Percentiles rank a stretch among this genome's conserved stretches.
phyloP scores from a whole-genome alignment of 495 filamentous ascomycete genomes.

The Trichoderma gamsii region DNA sequence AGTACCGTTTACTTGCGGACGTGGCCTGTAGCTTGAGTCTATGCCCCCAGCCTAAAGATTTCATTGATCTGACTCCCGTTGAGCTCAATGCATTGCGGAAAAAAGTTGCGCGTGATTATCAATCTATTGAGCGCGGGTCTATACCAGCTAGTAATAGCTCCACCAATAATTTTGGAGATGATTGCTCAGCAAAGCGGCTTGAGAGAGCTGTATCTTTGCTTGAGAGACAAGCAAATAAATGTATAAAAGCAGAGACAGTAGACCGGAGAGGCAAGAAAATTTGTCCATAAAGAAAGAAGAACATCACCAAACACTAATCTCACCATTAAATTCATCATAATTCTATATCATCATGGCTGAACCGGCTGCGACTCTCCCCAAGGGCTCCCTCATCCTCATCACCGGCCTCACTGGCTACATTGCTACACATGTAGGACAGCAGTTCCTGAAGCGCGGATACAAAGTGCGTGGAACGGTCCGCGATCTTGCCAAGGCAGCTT shows the following conservation, averaged over 20 bases:
- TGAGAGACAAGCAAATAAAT: not conserved
- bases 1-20: not conserved
- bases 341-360: not conserved
- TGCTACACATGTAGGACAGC: conserved; percentile 22
- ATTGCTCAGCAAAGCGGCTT: not conserved
- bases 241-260: not conserved
- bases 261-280: not conserved
- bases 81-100: not conserved
- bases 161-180: not conserved
- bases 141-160: not conserved
- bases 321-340: not conserved
- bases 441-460: conserved; percentile 22
- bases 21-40: not conserved
- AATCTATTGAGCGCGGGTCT: not conserved
- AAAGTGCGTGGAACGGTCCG: conserved; percentile 26
- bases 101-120: not conserved
- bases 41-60: not conserved
- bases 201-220: not conserved
- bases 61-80: not conserved
- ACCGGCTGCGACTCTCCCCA: not conserved
- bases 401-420: conserved; percentile 26
- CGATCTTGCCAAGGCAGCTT: conserved; percentile 22
- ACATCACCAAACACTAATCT: not conserved
- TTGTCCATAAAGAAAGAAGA: not conserved
- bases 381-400: conserved; percentile 18